Evolutionary conservation across 2,329 filamentous ascomycete species (phyloP).

Genomic region (Aspergillus luchuensis): DNA sequence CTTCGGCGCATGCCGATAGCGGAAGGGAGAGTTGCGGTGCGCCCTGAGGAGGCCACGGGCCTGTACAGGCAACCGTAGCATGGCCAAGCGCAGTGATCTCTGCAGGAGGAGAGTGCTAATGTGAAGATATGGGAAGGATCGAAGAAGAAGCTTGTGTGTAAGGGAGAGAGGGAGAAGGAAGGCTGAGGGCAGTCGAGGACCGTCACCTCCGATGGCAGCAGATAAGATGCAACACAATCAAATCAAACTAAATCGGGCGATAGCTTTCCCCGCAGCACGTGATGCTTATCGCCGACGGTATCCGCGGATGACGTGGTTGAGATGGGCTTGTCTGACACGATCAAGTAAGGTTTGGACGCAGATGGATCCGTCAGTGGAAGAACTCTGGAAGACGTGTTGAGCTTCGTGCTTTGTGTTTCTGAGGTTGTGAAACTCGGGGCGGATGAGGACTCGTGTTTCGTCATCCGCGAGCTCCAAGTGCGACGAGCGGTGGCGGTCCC

Average conservation of each 20-base stretch:
- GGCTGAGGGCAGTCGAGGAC: conserved; percentile 1
- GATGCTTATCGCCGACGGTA: conserved; percentile 22
- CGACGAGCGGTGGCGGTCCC: neutral
- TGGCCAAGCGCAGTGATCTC: conserved; percentile 24
- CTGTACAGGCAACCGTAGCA: conserved; percentile 37
- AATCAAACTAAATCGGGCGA: conserved; percentile 5
- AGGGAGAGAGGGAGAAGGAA: neutral
- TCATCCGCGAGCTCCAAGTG: neutral
- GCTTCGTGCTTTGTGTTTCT: neutral
- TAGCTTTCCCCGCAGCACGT: conserved; percentile 31
- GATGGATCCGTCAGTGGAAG: neutral
- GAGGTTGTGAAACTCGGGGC: neutral
- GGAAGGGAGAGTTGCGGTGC: conserved; percentile 25
- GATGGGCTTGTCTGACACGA: neutral
- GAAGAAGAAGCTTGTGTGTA: neutral
- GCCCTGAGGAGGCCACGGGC: conserved; percentile 24
- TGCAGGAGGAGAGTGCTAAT: neutral
- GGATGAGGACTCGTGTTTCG: neutral
- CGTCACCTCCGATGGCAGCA: conserved; percentile 11
- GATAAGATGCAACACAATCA: conserved; percentile 23
- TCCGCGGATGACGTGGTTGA: conserved; percentile 12
- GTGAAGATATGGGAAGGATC: neutral
- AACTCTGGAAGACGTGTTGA: neutral
- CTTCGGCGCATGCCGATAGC: conserved; percentile 25
- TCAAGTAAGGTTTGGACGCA: neutral